Evolutionary conservation across 2,329 filamentous ascomycete genomes (phyloP).

Genomic region (Paradendryphiella salina): DNA sequence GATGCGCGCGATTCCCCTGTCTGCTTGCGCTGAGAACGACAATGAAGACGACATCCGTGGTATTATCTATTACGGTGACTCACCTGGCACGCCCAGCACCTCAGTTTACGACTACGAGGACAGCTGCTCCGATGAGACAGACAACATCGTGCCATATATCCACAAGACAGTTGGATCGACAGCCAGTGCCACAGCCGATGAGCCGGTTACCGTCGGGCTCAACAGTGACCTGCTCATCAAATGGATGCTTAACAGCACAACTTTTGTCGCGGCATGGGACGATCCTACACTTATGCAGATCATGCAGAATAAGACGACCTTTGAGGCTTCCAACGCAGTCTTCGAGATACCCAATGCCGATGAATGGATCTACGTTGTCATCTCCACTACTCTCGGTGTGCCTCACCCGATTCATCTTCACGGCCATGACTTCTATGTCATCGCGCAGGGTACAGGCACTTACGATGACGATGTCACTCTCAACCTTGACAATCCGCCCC

Average conservation of each 20-base stretch:
- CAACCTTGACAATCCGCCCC: conserved; percentile 38
- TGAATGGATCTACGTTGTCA: conserved; percentile 49
- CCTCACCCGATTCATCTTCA: conserved; percentile 41
- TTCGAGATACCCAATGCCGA: conserved; percentile 28
- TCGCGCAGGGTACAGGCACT: conserved; percentile 34
- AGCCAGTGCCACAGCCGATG: conserved; percentile 25
- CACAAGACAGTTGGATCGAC: conserved; percentile 42
- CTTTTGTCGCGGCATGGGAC: conserved; percentile 46
- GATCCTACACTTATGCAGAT: conserved; percentile 48
- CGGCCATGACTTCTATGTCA: conserved; percentile 41
- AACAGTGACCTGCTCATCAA: conserved; percentile 45
- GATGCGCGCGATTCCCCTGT: conserved; percentile 47
- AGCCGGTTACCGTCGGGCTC: conserved; percentile 38
- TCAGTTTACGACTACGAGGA: conserved; percentile 41
- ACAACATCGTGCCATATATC: conserved; percentile 31
- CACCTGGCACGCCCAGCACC: conserved; percentile 35
- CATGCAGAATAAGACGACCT: conserved; percentile 39
- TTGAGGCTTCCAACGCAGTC: conserved; percentile 37
- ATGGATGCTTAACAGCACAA: conserved; percentile 49
- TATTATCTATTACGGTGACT: conserved; percentile 47
- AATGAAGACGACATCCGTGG: conserved; percentile 41
- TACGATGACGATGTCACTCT: conserved; percentile 22
- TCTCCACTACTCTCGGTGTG: conserved; percentile 44
- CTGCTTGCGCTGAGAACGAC: conserved; percentile 44
- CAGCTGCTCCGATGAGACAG: conserved; percentile 46